Evolutionary conservation across 2,329 filamentous ascomycete genomes (phyloP).

Genomic region (Fusarium sp.): DNA sequence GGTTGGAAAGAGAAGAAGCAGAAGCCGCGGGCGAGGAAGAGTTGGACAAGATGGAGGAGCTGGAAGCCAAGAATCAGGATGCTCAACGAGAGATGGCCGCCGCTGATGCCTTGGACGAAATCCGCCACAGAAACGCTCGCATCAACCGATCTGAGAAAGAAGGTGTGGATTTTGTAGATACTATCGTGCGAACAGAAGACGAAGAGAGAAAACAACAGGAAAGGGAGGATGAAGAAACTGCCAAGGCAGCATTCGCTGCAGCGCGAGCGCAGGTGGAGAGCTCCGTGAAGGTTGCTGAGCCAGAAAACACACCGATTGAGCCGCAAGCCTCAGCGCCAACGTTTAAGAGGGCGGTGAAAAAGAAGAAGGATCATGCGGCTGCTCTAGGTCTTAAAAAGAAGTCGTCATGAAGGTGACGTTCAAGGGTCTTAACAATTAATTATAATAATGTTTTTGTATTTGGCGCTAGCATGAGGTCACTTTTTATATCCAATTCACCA

Average conservation of each 20-base stretch:
- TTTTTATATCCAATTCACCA: background rate
- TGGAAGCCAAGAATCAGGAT: slow-evolving; percentile 93
- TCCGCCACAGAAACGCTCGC: slow-evolving; percentile 88
- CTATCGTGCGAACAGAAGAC: slow-evolving; percentile 63
- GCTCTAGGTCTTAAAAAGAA: slow-evolving; percentile 91
- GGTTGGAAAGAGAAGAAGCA: slow-evolving; percentile 79
- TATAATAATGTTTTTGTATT: background rate
- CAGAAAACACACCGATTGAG: slow-evolving; percentile 29
- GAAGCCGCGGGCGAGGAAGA: slow-evolving; percentile 73
- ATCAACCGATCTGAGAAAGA: slow-evolving; percentile 80
- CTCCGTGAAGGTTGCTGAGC: slow-evolving; percentile 58
- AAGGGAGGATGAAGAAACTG: slow-evolving; percentile 83
- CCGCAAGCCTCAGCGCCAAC: slow-evolving; percentile 42
- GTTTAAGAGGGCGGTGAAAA: slow-evolving; percentile 81
- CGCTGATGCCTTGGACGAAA: slow-evolving; percentile 94
- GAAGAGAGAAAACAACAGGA: slow-evolving; percentile 74
- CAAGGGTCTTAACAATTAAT: fast-evolving
- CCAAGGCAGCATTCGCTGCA: slow-evolving; percentile 78
- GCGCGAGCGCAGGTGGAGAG: slow-evolving; percentile 64
- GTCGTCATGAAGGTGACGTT: slow-evolving; percentile 45
- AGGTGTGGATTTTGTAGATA: slow-evolving; percentile 67
- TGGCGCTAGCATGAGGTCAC: background rate
- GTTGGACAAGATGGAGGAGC: slow-evolving; percentile 90
- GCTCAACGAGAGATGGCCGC: slow-evolving; percentile 96
- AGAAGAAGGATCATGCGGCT: slow-evolving; percentile 84